Conservation (phyloP, 2,329 filamentous ascomycete genomes). For the Aspergillus sp. region DNA sequence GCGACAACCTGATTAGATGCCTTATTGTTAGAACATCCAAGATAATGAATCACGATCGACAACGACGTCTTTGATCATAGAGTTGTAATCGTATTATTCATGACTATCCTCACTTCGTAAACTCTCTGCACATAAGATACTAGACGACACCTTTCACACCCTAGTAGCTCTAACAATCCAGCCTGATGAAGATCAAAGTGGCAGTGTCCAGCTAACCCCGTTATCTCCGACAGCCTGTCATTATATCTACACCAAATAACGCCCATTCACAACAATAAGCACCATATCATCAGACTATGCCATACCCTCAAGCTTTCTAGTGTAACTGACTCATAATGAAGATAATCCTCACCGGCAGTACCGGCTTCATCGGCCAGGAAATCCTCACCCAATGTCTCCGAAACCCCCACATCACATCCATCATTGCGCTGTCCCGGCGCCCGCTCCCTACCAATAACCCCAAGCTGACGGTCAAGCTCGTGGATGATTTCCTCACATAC, state of each 20-base stretch:
- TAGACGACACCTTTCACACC: too few species aligned
- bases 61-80: too few species aligned
- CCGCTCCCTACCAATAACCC: slow-evolving; percentile 46
- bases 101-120: too few species aligned
- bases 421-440: slow-evolving; percentile 55
- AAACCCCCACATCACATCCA: slow-evolving; percentile 53
- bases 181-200: neutral
- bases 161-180: too few species aligned
- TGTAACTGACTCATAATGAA: slow-evolving; percentile 49
- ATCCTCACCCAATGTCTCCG: slow-evolving; percentile 55
- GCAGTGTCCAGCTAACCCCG: neutral
- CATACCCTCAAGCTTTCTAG: too few species aligned
- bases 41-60: too few species aligned
- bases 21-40: too few species aligned
- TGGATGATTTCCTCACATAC: slow-evolving; percentile 57
- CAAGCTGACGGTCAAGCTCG: slow-evolving; percentile 55
- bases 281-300: too few species aligned
- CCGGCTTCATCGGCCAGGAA: slow-evolving; percentile 59
- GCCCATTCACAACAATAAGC: neutral
- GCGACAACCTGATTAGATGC: too few species aligned
- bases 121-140: too few species aligned
- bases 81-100: too few species aligned
- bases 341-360: slow-evolving; percentile 60
- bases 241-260: neutral
- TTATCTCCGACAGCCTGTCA: neutral